Evolutionary conservation across 441 rosid species (phyloP).

Genomic region (Erysimum cheiri): DNA sequence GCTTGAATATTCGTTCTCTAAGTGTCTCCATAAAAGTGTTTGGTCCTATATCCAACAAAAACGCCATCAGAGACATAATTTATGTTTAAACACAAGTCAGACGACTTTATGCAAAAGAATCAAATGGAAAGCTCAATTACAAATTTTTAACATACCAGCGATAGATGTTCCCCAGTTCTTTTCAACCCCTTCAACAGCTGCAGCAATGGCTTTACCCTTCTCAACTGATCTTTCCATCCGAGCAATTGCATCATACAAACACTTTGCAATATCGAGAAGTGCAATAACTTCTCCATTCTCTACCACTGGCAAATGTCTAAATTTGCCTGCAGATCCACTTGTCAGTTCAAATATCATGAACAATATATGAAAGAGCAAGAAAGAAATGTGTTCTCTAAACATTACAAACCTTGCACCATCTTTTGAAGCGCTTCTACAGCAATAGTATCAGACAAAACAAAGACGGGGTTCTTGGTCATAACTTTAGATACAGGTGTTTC

Average conservation of each 20-base stretch:
- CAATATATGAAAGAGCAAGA: neutral
- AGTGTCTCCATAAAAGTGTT: slow-evolving; percentile 85
- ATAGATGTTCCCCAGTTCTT: slow-evolving; percentile 81
- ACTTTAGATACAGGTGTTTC: slow-evolving; percentile 90
- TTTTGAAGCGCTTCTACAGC: slow-evolving; percentile 98
- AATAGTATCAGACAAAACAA: slow-evolving; percentile 91
- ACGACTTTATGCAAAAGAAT: neutral
- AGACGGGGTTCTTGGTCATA: slow-evolving; percentile 93
- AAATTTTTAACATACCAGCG: slow-evolving; percentile 58
- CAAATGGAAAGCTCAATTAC: slow-evolving; percentile 6
- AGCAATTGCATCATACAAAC: slow-evolving; percentile 96
- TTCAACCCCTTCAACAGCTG: slow-evolving; percentile 98
- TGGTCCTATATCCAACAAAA: slow-evolving; percentile 58
- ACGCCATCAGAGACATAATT: slow-evolving; percentile 16
- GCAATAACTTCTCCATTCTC: slow-evolving; percentile 99
- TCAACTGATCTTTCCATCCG: slow-evolving; percentile 98
- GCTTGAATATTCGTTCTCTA: slow-evolving; percentile 87
- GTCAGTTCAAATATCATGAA: slow-evolving; percentile 30
- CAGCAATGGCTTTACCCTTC: slow-evolving; percentile 97
- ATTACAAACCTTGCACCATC: slow-evolving; percentile 91
- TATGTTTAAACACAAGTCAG: neutral
- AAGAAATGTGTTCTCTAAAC: slow-evolving; percentile 15
- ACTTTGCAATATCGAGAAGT: slow-evolving; percentile 91
- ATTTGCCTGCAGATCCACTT: slow-evolving; percentile 68
- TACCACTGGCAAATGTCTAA: slow-evolving; percentile 97